These are phyloP conservation scores for Endocarpon pusillum DNA, from an alignment of 495 filamentous ascomycete genomes.

Conservation along the genomic window DNA sequence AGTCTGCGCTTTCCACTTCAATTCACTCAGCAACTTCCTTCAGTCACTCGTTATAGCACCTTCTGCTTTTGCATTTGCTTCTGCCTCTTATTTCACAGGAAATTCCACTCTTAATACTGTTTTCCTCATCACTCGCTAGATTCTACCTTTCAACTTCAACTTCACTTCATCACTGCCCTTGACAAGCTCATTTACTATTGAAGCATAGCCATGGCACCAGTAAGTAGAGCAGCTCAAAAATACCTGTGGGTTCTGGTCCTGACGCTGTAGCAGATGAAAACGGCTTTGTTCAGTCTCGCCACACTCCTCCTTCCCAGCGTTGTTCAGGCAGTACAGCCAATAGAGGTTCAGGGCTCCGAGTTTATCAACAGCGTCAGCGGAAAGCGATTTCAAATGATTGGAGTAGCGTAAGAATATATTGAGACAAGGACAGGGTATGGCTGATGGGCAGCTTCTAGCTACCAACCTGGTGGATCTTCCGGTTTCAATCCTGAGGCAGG, in stretches of 20 bases:
- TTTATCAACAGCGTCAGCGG: slow-evolving; percentile 69
- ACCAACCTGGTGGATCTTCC: slow-evolving; percentile 80
- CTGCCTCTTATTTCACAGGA: too few relatives aligned
- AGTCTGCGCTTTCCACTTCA: neutral
- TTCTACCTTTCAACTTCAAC: too few relatives aligned
- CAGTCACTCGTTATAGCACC: slow-evolving; percentile 2
- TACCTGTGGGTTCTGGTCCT: neutral
- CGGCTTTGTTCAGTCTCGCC: slow-evolving; percentile 1
- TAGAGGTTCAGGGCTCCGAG: slow-evolving; percentile 58
- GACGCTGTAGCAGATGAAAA: too few relatives aligned
- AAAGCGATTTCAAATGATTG: slow-evolving; percentile 74
- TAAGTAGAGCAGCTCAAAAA: neutral
- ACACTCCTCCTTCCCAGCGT: slow-evolving; percentile 21
- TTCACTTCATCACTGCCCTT: too few relatives aligned
- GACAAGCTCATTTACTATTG: too few relatives aligned
- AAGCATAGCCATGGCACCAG: slow-evolving; percentile 5
- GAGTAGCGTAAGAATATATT: slow-evolving; percentile 45
- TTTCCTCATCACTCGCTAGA: too few relatives aligned
- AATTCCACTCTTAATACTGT: too few relatives aligned
- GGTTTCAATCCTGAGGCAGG: slow-evolving; percentile 47
- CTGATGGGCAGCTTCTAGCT: slow-evolving; percentile 27
- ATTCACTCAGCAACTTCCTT: neutral
- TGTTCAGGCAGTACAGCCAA: slow-evolving; percentile 48
- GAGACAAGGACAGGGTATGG: slow-evolving; percentile 4
- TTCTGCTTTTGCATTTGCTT: neutral